phyloP scores from a whole-genome alignment of 2,329 filamentous ascomycete species.

The Verticillium dahliae region DNA sequence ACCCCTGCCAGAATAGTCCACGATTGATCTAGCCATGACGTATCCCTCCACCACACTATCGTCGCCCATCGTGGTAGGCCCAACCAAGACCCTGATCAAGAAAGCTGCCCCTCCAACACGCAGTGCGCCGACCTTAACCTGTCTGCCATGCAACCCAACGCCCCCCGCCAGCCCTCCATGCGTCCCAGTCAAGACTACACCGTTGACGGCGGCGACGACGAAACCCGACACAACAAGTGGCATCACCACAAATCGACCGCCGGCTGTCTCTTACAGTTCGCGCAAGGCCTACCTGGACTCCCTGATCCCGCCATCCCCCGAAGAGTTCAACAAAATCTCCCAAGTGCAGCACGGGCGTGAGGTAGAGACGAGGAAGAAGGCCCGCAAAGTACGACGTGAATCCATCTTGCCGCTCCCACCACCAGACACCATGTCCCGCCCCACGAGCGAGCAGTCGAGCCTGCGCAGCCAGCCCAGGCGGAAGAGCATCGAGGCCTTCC shows the following conservation, averaged over 20 bases:
- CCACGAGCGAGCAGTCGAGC: constrained; percentile 6
- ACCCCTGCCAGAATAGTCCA: neutral
- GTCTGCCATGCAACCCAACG: neutral
- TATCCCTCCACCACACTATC: neutral
- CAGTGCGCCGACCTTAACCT: neutral
- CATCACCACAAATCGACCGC: neutral
- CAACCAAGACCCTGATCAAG: neutral
- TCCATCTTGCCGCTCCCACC: constrained; percentile 21
- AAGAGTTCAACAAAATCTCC: constrained; percentile 42
- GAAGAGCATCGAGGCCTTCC: constrained; percentile 12
- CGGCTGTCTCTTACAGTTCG: constrained; percentile 6
- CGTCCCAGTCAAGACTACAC: neutral
- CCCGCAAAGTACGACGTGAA: constrained; percentile 27
- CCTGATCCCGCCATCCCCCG: constrained; percentile 36
- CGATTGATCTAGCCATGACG: neutral
- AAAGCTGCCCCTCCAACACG: neutral
- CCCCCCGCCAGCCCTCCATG: neutral
- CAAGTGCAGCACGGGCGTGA: constrained; percentile 41
- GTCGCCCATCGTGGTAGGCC: neutral
- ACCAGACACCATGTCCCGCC: constrained; percentile 10
- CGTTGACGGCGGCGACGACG: neutral
- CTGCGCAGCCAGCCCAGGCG: constrained; percentile 3
- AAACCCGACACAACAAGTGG: neutral
- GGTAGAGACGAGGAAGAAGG: constrained; percentile 32
- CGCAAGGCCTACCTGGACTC: constrained; percentile 43